A percentile compares a stretch with the other conserved stretches of the same genome.
Conservation (phyloP, 768 basidiomycete genomes). For the Chiua virens region DNA sequence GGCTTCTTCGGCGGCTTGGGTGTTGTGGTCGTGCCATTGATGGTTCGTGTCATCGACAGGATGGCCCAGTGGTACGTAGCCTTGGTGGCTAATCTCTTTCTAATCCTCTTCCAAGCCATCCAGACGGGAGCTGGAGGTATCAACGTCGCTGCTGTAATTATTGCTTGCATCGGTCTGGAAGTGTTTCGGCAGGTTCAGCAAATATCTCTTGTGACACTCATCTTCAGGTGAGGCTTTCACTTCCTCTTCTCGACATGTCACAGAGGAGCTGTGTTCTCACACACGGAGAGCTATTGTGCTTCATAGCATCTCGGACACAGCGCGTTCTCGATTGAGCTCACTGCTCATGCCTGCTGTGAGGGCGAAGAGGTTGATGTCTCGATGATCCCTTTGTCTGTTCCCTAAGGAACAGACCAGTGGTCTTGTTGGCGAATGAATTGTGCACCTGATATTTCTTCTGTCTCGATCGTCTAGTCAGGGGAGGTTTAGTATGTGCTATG, state of each 20-base stretch:
- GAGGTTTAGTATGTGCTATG: too few species aligned
- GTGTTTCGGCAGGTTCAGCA: slow-evolving; percentile 68
- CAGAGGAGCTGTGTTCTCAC: background rate
- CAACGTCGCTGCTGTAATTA: slow-evolving; percentile 63
- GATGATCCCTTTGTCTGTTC: background rate
- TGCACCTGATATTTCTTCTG: too few species aligned
- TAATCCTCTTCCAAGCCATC: slow-evolving; percentile 53
- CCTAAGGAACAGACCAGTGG: background rate
- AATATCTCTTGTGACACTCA: slow-evolving; percentile 58
- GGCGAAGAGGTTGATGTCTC: too few species aligned
- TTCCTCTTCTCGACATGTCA: background rate
- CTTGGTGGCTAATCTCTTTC: slow-evolving; percentile 47
- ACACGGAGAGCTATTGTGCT: background rate
- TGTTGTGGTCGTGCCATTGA: slow-evolving; percentile 63
- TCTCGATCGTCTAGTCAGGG: too few species aligned
- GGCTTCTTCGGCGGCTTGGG: slow-evolving; percentile 69
- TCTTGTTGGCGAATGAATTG: too few species aligned
- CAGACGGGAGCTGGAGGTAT: slow-evolving; percentile 68
- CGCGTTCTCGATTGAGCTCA: slow-evolving; percentile 71
- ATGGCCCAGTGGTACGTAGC: slow-evolving; percentile 75
- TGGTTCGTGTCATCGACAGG: slow-evolving; percentile 64
- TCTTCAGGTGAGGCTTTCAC: slow-evolving; percentile 39
- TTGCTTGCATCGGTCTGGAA: slow-evolving; percentile 67
- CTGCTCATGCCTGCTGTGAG: slow-evolving; percentile 63
- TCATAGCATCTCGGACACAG: slow-evolving; percentile 35